Evolutionary conservation across 345 rosid genomes (phyloP), one percentile per base, ranked within the genome.

Genomic region (Corchorus capsularis): DNA sequence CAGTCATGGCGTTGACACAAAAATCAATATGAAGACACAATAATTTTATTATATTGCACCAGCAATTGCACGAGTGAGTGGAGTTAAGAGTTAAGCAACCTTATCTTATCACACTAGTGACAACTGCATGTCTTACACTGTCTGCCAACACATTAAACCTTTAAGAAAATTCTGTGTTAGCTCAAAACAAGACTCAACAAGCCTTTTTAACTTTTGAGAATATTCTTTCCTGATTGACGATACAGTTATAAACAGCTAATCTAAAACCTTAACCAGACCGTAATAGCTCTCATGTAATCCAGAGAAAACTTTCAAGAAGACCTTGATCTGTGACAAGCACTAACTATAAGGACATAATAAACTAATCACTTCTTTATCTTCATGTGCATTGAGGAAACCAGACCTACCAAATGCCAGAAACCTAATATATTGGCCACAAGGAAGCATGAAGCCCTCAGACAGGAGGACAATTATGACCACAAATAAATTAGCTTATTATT

Each of bases 241-340:
- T 13, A 67, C 12, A 46, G 37, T 20, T 20, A 46, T 45, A 9
- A 54, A 69, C 16, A 10, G 35, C 71, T 20, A 67, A 67, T 19
- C 56, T 47, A 68, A 67, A 67, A 67, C 71, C 27, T 22, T n/a
- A 6, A 67, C 19, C 11, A 46, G 56, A 67, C 56, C 34, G 1
- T 2, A 54, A 67, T 46, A 67, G 13, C 56, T 67, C 71, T 22
- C 12, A 11, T 11, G 47, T 19, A 6, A 55, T 67, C n/a, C 54
- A 67, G 37, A 67, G 54, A 67, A 67, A 67, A 67, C n/a, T 67
- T 67, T 10, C 11, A 47, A 53, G 12, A 46, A 22, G 54, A 46
- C 5, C 15, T 67, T 67, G 11, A 47, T 46, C 19, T 7, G 16
- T 27, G 41, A 46, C 56, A 69, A 50, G 60, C 27, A 69, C 27